Percentiles rank a stretch among this genome's conserved stretches.
phyloP scores from a whole-genome alignment of 139 green algal species.

The Gonium pectorale region DNA sequence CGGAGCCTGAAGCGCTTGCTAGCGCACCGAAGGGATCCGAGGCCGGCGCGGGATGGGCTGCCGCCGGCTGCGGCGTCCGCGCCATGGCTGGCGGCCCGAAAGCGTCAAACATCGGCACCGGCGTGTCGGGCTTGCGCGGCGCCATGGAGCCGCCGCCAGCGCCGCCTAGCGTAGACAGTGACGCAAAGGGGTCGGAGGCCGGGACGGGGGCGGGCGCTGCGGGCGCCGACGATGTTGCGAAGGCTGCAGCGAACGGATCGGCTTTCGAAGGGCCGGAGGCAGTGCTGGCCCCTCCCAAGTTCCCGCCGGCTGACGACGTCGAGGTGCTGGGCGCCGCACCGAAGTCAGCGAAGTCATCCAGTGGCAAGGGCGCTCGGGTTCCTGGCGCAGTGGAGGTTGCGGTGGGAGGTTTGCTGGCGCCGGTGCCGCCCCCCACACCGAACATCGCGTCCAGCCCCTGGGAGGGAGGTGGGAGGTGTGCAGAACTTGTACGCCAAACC shows the following conservation, averaged over 20 bases:
- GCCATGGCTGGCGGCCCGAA: not conserved
- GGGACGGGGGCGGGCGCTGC: not conserved
- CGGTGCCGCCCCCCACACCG: not conserved
- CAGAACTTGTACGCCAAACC: too few relatives aligned
- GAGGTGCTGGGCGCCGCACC: not conserved
- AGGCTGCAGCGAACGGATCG: not conserved
- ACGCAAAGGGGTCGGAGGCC: not conserved
- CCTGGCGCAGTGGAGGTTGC: not conserved
- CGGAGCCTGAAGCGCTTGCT: not conserved
- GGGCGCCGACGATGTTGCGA: not conserved
- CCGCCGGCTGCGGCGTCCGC: conserved; percentile 12
- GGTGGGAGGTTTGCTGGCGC: not conserved
- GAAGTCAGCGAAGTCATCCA: conserved; percentile 68
- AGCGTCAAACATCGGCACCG: conserved; percentile 5
- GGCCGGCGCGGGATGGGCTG: too few relatives aligned
- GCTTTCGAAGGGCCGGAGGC: not conserved
- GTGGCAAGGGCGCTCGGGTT: not conserved
- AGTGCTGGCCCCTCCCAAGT: too few relatives aligned
- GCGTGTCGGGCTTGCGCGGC: too few relatives aligned
- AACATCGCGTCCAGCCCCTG: not conserved
- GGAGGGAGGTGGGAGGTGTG: not conserved
- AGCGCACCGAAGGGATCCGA: conserved; percentile 66
- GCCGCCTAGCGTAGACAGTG: not conserved
- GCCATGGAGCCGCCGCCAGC: conserved; percentile 10
- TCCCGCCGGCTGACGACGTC: not conserved